Base-by-base conservation (phyloP, 2,329 filamentous ascomycete species). In the Colletotrichum theobromicola region DNA sequence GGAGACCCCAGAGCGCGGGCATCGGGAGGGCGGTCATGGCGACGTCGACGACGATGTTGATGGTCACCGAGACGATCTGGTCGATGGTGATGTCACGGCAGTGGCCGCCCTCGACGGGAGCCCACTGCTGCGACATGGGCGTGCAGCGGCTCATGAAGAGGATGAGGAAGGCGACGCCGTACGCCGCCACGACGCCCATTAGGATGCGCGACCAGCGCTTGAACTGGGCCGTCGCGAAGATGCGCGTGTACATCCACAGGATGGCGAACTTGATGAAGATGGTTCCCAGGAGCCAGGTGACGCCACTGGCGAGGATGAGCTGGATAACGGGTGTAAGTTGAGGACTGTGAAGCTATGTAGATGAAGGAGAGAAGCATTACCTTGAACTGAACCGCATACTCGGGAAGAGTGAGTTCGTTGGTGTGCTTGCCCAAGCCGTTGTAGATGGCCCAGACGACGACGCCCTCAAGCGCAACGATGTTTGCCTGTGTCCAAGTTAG, bases 1-100 rank as follows among this genome's bases (percentile, higher is more conserved):
- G 82, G 21, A 87, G 78, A 15, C 82, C 81, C 85, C 85, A 87
- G 1, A 87, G 82, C 77, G 85, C 83, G 7, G 84, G 81, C 37
- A 85, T 81, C 4, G 86, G 86, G 12, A 87, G 82, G 46, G 82
- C 80, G 24, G 87, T 78, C 26, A 87, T 79, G 63, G 83, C 81
- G 71, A 80, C 3, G 66, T 83, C 81, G n/a, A 82, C 46, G 35
- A 79, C 7, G 16, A 81, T 61, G 66, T 82, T 82, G 21, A 79
- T 71, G 6, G 72, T 74, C 21, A 81, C 71, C 12, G 79, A 79
- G 53, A 78, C 70, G 64, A 77, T 75, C 60, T 81, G 78, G 15
- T 73, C 61, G 58, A 76, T 73, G 13, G 74, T 50, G 53, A 77
- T 72, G 42, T 78, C 72, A n/a, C 87, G 82, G 74, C 87, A 88